Evolutionary conservation across 139 green algal species (phyloP).

Genomic region (Volvox africanus): DNA sequence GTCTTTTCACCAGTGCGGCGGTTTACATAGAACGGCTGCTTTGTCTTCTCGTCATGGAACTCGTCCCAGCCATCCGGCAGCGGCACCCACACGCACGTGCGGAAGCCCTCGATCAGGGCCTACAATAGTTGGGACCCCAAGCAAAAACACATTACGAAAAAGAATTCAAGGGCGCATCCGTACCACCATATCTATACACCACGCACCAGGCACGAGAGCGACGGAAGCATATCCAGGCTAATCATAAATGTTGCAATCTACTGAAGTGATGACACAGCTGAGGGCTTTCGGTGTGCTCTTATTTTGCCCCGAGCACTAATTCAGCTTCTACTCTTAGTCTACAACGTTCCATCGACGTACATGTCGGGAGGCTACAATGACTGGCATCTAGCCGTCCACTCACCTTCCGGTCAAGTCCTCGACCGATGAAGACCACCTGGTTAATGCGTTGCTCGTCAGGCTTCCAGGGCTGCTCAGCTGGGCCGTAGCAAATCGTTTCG

Average conservation of each 20-base stretch:
- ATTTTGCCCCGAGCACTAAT: too few species aligned
- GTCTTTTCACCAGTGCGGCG: slow-evolving; percentile 72
- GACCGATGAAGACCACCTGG: slow-evolving; percentile 90
- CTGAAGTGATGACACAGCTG: too few species aligned
- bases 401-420: slow-evolving; percentile 73
- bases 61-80: slow-evolving; percentile 86
- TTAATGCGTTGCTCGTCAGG: slow-evolving; percentile 77
- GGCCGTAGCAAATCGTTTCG: slow-evolving; percentile 88
- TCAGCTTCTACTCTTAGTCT: too few species aligned
- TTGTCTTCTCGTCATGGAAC: slow-evolving; percentile 68
- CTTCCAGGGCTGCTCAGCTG: slow-evolving; percentile 71
- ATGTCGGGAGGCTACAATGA: too few species aligned
- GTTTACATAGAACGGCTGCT: slow-evolving; percentile 82
- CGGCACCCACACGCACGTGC: slow-evolving; percentile 82
- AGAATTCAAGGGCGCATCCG: too few species aligned
- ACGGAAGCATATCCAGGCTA: slow-evolving; percentile 55
- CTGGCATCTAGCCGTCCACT: too few species aligned
- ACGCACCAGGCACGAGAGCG: not conserved
- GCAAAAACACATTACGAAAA: too few species aligned
- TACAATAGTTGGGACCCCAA: too few species aligned
- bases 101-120: slow-evolving; percentile 73
- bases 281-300: too few species aligned
- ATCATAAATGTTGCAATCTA: too few species aligned
- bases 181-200: too few species aligned
- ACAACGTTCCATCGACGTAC: too few species aligned